Base-by-base conservation (phyloP, 441 rosid genomes). In the Melastoma candidum region DNA sequence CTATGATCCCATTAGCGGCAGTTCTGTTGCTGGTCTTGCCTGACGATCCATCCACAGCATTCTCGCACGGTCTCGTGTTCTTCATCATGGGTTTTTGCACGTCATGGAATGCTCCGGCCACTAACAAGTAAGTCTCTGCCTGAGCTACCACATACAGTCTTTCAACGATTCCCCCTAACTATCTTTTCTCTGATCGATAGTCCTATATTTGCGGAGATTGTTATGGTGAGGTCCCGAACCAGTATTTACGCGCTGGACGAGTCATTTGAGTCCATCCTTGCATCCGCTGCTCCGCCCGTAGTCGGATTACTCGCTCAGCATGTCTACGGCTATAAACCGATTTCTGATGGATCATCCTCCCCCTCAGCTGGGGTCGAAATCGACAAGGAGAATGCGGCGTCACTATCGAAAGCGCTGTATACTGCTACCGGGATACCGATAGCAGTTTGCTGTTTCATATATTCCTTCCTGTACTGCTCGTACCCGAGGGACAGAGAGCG, bases 1-100 rank as follows among this genome's bases (percentile, higher is more conserved):
- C 83, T 14, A 90, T 84, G 2, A 83, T 86, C 59, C 95, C 94
- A 27, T 75, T 89, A 2, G 84, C 94, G 8, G 95, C 95, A 11
- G 25, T 89, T 39, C 85, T 86, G 66, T 68, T 89, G 47, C 74
- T 86, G 59, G 74, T 70, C 32, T 73, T 89, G 68, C 85, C 85
- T 0, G 81, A 75, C 62, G 85, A 84, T 71, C 93, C 90, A 49
- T 77, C 95, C 54, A 72, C 82, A 1, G 71, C 60, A 26, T 53
- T 51, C 9, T 53, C 61, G 47, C 78, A 82, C 44, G 95, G 85
- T 52, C 47, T 83, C 32, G 74, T 80, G 51, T 62, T 85, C 26
- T 59, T 73, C 41, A 36, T 36, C 41, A 36, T 36, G 41, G 7
- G 41, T 36, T 36, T 36, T 36, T 36, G 7, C 41, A 9, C 41